Percentiles rank a stretch among this genome's conserved stretches.
These are phyloP conservation scores for Pichia heedii DNA, from an alignment of 805 yeast genomes.

Conservation along the genomic window DNA sequence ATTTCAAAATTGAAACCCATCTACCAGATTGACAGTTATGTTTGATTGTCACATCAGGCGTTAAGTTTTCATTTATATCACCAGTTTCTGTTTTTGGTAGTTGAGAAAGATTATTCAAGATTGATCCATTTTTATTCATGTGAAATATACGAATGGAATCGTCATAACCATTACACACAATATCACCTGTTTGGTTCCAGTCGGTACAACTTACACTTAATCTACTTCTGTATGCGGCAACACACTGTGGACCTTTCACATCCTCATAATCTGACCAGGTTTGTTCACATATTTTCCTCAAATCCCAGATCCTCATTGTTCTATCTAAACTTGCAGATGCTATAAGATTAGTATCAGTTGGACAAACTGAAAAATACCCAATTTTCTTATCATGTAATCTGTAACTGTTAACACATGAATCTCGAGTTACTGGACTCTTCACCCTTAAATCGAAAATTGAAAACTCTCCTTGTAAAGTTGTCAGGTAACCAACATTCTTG, in stretches of 20 bases:
- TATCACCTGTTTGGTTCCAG: conserved; percentile 58
- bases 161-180: conserved; percentile 92
- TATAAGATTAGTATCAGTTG: conserved; percentile 50
- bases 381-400: conserved; percentile 84
- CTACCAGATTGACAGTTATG: conserved; percentile 97
- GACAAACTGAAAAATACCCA: conserved; percentile 81
- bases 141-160: conserved; percentile 72
- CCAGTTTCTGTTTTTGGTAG: conserved; percentile 15
- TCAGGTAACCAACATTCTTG: conserved; percentile 52
- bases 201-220: conserved; percentile 79
- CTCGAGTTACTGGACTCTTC: conserved; percentile 9
- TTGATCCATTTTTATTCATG: conserved; percentile 27
- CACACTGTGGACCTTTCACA: conserved; percentile 37
- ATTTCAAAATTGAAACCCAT: conserved; percentile 89
- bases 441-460: conserved; percentile 63
- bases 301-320: conserved; percentile 79
- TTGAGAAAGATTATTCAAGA: conserved; percentile 14
- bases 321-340: conserved; percentile 90
- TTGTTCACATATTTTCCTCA: conserved; percentile 42
- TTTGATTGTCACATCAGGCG: conserved; percentile 55
- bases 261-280: conserved; percentile 53
- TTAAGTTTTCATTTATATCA: conserved; percentile 32
- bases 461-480: conserved; percentile 77
- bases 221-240: conserved; percentile 62
- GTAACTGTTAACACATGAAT: conserved; percentile 26